Percentiles rank a stretch among this genome's conserved stretches.
Conservation (phyloP, 1,284 basidiomycete species). For the Naganishia sp. region DNA sequence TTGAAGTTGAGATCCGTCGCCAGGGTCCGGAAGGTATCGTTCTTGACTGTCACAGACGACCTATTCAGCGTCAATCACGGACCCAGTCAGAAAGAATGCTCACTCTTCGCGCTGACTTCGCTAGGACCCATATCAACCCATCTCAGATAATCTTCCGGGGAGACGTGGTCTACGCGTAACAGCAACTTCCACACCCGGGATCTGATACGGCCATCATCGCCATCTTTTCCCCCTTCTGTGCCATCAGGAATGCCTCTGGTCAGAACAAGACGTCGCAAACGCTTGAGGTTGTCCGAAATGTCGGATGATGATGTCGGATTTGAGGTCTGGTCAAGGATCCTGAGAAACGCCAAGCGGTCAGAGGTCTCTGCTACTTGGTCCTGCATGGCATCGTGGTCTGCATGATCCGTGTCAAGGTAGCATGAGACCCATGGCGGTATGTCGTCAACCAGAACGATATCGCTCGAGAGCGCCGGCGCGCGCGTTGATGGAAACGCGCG, state of each 20-base stretch:
- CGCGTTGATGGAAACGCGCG: constrained; percentile 3
- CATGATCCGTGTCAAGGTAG: not conserved
- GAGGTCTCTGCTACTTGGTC: not conserved
- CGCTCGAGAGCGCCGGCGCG: constrained; percentile 1
- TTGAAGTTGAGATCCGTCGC: constrained; percentile 95
- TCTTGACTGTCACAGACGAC: constrained; percentile 50
- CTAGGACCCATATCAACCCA: constrained; percentile 83
- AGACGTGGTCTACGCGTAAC: constrained; percentile 73
- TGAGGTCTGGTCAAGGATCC: constrained; percentile 66
- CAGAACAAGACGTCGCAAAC: constrained; percentile 76
- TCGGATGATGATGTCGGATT: constrained; percentile 65
- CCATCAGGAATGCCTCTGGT: constrained; percentile 69
- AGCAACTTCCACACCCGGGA: constrained; percentile 83
- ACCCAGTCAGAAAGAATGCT: constrained; percentile 63
- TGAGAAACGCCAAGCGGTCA: constrained; percentile 14
- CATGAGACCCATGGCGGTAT: not conserved
- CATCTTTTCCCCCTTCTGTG: constrained; percentile 27
- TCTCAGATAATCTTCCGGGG: constrained; percentile 72
- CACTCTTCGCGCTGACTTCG: constrained; percentile 82
- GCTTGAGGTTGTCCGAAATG: constrained; percentile 72
- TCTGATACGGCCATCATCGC: constrained; percentile 44
- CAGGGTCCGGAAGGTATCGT: constrained; percentile 71
- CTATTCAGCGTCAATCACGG: constrained; percentile 1
- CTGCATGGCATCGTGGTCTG: constrained; percentile 1
- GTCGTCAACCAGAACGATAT: not conserved